Percentiles rank a stretch among this genome's conserved stretches.
These are phyloP conservation scores for Multifurca ochricompacta DNA, from an alignment of 768 basidiomycete genomes.

Conservation along the genomic window DNA sequence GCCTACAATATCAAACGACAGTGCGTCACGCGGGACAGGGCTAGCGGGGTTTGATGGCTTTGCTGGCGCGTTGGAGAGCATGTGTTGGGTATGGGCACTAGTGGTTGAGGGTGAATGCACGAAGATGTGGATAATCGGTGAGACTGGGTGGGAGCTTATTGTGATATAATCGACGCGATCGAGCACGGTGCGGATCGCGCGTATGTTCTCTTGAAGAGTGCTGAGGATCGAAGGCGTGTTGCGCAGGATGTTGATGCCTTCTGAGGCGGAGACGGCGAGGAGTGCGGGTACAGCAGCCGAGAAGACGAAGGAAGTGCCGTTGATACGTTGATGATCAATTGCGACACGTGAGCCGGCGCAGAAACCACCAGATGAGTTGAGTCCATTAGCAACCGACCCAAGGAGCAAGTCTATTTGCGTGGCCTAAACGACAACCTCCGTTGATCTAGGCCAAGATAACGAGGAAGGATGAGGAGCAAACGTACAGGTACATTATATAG, in stretches of 20 bases:
- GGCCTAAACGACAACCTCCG: not conserved
- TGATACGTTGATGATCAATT: conserved; percentile 94
- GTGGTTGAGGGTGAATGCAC: conserved; percentile 35
- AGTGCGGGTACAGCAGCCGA: conserved; percentile 91
- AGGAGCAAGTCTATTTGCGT: conserved; percentile 89
- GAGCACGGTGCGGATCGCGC: conserved; percentile 68
- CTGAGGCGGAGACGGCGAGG: conserved; percentile 80
- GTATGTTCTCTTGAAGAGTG: conserved; percentile 74
- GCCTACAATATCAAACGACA: conserved; percentile 43
- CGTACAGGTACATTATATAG: conserved; percentile 87
- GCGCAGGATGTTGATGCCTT: conserved; percentile 74
- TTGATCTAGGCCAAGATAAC: not conserved
- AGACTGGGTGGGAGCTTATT: conserved; percentile 79
- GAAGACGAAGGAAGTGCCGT: conserved; percentile 91
- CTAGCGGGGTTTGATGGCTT: conserved; percentile 47
- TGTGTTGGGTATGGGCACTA: conserved; percentile 25
- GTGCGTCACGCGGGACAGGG: conserved; percentile 38
- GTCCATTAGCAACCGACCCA: conserved; percentile 78
- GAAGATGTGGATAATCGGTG: conserved; percentile 83
- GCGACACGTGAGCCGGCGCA: conserved; percentile 83
- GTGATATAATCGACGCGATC: conserved; percentile 77
- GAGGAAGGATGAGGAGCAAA: not conserved
- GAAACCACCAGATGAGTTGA: conserved; percentile 86
- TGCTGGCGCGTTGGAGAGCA: conserved; percentile 21
- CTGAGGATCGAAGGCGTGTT: conserved; percentile 68